Evolutionary conservation across 129 eudicot genomes (phyloP), one percentile per base, ranked within the genome.

Genomic region (Saussurea involucrata): DNA sequence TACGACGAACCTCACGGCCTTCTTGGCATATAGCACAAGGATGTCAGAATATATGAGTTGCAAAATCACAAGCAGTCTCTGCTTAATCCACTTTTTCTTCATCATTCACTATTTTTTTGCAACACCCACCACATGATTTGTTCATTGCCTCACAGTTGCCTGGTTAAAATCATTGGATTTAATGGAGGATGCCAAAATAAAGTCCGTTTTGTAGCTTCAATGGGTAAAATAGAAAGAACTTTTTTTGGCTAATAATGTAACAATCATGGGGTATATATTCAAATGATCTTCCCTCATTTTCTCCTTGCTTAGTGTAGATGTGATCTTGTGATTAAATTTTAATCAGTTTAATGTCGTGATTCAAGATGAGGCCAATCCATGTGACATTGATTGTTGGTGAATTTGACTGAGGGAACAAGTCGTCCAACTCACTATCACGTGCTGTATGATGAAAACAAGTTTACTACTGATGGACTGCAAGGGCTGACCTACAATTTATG

Each of bases 21-120:
- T 93, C 98, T 85, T 93, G 98, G 82, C 98, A 93, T 68, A 93
- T 89, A 36, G 98, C 97, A 70, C 98, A 93, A 20, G 92, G 81
- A 49, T 93, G 98, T 81, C 98, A 93, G 75, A 92, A 91, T 20
- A 93, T 74, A 78, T 93, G 97, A 33, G 93, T 87, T 24, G 90
- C 95, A 65, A 93, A 86, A 69, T 93, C 98, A 61, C 98, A 90
- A 21, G 88, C 91, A 21, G 88, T 29, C 73, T 93, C 98, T 1
- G 92, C 90, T 31, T 91, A 91, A 79, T 93, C 98, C 6, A 83
- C 84, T 68, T 87, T 92, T 11, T 60, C 86, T 44, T 85, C 97
- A 44, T 94, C 89, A 17, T 49, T 49, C 77, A 89, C 76, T 49
- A 49, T 49, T n/a, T 49, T 49, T 15, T 88, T 86, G 25, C 92